Conservation (phyloP, 805 yeast genomes). For the Candida odintsovae region DNA sequence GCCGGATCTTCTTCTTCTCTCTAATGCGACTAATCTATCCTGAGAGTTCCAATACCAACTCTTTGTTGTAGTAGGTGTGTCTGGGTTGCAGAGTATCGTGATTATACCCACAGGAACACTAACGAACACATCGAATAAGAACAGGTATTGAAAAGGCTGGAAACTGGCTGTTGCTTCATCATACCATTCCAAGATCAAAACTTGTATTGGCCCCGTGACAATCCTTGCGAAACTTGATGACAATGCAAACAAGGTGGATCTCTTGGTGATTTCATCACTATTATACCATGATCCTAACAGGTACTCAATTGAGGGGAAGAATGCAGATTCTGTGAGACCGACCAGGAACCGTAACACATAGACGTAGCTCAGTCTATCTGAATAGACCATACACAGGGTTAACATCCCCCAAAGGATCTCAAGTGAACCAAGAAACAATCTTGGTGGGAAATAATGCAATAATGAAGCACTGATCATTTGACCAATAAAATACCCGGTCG, state of each 20-base stretch:
- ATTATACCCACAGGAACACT: conserved; percentile 37
- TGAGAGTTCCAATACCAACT: conserved; percentile 28
- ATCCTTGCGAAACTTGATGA: conserved; percentile 28
- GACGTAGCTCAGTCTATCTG: conserved; percentile 17
- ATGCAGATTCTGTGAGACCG: conserved; percentile 41
- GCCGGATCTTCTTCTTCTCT: conserved; percentile 34
- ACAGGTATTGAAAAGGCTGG: conserved; percentile 36
- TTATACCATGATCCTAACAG: conserved; percentile 32
- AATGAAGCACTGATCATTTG: conserved; percentile 39
- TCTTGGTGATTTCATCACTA: conserved; percentile 27
- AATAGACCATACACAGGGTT: conserved; percentile 29
- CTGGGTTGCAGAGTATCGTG: conserved; percentile 36
- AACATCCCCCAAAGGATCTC: conserved; percentile 39
- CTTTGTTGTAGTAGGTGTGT: conserved; percentile 36
- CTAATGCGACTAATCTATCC: conserved; percentile 34
- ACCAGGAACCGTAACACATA: conserved; percentile 30
- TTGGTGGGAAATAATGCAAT: conserved; percentile 33
- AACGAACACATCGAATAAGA: conserved; percentile 36
- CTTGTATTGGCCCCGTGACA: conserved; percentile 32
- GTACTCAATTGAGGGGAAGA: conserved; percentile 42
- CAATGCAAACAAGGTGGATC: conserved; percentile 27
- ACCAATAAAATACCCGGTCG: conserved; percentile 44
- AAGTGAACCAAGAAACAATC: conserved; percentile 36
- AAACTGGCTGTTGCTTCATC: conserved; percentile 11
- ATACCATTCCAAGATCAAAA: conserved; percentile 23